Evolutionary conservation across 768 basidiomycete species (phyloP).

Genomic region (Amyloporia xantha): DNA sequence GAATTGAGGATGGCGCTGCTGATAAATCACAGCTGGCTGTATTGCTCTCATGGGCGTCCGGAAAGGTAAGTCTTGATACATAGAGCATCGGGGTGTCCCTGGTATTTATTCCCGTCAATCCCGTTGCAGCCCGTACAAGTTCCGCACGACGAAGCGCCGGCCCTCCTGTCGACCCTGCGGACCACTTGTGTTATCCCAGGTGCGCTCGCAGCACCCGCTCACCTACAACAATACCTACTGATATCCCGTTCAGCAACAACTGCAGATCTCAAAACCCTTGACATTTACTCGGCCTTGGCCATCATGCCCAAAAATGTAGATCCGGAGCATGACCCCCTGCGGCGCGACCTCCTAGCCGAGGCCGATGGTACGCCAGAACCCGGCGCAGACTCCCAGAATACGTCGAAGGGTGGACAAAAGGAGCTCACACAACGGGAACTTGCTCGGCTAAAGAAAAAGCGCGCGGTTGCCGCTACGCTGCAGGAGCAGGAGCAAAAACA

Average conservation of each 20-base stretch:
- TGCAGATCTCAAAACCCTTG: conserved; percentile 45
- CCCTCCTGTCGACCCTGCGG: conserved; percentile 41
- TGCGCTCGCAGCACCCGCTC: too few species aligned
- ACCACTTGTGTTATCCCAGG: conserved; percentile 39
- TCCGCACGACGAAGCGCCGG: conserved; percentile 17
- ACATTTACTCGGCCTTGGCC: conserved; percentile 52
- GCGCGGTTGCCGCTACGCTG: conserved; percentile 32
- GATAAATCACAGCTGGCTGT: conserved; percentile 4
- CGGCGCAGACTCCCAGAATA: conserved; percentile 8
- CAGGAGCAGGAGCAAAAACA: conserved; percentile 14
- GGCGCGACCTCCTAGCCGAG: conserved; percentile 22
- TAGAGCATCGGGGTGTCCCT: too few species aligned
- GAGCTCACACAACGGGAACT: conserved; percentile 38
- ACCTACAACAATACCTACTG: too few species aligned
- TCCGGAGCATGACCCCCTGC: conserved; percentile 36
- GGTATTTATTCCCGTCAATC: too few species aligned
- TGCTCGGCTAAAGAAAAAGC: conserved; percentile 47
- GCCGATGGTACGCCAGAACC: conserved; percentile 5
- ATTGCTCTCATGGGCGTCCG: conserved; percentile 29
- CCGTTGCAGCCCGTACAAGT: conserved; percentile 34
- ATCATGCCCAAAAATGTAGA: conserved; percentile 56
- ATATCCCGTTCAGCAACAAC: conserved; percentile 33
- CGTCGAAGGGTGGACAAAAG: conserved; percentile 11
- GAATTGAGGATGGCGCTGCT: background rate
- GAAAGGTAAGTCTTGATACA: conserved; percentile 35